A percentile compares a stretch with the other conserved stretches of the same genome.
Evolutionary conservation across 305 asterid species (phyloP).

Genomic region (Rubia peregrina): DNA sequence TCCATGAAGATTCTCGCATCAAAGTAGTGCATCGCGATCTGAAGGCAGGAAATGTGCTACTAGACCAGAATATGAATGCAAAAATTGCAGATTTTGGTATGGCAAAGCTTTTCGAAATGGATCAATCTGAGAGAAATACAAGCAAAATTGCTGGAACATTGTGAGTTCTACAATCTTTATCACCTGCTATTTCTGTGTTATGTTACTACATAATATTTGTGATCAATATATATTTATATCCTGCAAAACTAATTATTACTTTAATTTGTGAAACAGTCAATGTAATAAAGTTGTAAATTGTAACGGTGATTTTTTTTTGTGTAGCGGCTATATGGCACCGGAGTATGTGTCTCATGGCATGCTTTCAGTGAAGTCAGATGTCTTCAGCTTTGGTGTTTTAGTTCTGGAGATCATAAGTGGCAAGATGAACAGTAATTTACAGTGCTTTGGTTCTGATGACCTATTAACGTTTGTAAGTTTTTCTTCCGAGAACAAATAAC

Average conservation of each 20-base stretch:
- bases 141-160: constrained; percentile 26
- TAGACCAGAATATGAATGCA: constrained; percentile 29
- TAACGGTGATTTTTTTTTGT: not conserved
- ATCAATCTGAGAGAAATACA: constrained; percentile 25
- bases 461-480: constrained; percentile 30
- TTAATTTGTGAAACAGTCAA: not conserved
- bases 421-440: constrained; percentile 20
- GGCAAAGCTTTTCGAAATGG: constrained; percentile 27
- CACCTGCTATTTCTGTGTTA: not conserved
- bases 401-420: constrained; percentile 36
- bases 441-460: constrained; percentile 12
- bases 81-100: constrained; percentile 42
- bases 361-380: constrained; percentile 35
- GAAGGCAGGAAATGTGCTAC: constrained; percentile 27
- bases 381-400: constrained; percentile 39
- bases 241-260: too few species aligned
- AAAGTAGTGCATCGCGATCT: constrained; percentile 40
- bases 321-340: constrained; percentile 45
- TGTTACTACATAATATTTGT: not conserved
- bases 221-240: not conserved
- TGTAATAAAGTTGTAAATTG: too few species aligned
- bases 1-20: constrained; percentile 36
- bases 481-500: not conserved
- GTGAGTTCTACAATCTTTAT: constrained; percentile 8
- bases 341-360: constrained; percentile 29